A percentile compares a stretch with the other conserved stretches of the same genome.
Evolutionary conservation across 2,329 filamentous ascomycete genomes (phyloP).

Genomic region (Fusarium pseudograminearum): DNA sequence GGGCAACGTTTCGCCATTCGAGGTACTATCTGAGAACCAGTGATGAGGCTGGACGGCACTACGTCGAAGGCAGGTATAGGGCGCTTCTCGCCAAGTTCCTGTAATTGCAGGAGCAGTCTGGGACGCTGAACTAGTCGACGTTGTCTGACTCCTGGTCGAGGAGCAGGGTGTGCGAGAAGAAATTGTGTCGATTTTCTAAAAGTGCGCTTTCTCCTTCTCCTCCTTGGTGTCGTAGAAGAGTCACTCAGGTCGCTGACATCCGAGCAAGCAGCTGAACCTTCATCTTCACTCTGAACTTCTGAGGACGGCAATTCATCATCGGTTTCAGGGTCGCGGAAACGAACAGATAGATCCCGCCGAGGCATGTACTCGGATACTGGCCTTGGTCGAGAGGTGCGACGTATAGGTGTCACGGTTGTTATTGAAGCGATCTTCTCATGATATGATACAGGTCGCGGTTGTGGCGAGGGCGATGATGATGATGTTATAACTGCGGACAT

Average conservation of each 20-base stretch:
- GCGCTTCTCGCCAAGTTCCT: conserved; percentile 71
- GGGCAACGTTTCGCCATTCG: conserved; percentile 71
- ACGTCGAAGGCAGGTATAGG: conserved; percentile 78
- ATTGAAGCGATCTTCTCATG: conserved; percentile 42
- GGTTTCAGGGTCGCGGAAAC: conserved; percentile 57
- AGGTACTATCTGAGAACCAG: conserved; percentile 67
- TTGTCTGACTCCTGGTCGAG: conserved; percentile 69
- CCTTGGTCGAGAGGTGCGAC: conserved; percentile 44
- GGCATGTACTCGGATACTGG: conserved; percentile 56
- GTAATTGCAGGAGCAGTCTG: conserved; percentile 77
- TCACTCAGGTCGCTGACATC: conserved; percentile 62
- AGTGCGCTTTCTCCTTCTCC: conserved; percentile 57
- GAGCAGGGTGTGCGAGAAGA: conserved; percentile 75
- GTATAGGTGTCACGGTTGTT: conserved; percentile 28
- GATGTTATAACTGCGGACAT: conserved; percentile 28
- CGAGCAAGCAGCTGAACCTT: conserved; percentile 57
- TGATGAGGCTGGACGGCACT: conserved; percentile 74
- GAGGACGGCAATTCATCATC: conserved; percentile 43
- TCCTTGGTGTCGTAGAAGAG: conserved; percentile 55
- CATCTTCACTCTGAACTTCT: conserved; percentile 60
- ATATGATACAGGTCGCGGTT: conserved; percentile 43
- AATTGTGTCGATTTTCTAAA: conserved; percentile 71
- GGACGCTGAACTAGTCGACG: conserved; percentile 76
- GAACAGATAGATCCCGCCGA: conserved; percentile 59
- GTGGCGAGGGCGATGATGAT: conserved; percentile 8